Conservation (phyloP, 371 early-diverging fungal genomes). For the Mucor piriformis region DNA sequence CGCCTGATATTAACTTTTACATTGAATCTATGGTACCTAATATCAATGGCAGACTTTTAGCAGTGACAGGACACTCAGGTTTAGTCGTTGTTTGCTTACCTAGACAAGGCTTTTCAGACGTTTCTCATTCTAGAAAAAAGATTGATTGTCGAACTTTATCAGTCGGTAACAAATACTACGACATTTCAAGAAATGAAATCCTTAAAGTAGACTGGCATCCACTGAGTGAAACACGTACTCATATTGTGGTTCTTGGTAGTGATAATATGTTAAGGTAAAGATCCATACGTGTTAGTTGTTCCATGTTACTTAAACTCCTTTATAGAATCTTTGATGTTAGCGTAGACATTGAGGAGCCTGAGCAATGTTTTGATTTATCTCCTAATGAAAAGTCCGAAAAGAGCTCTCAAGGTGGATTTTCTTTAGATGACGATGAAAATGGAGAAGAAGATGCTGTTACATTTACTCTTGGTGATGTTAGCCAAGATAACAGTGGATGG, state of each 20-base stretch:
- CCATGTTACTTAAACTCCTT: background rate
- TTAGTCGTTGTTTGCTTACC: constrained; percentile 42
- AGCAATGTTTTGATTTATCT: constrained; percentile 49
- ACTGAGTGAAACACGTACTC: constrained; percentile 45
- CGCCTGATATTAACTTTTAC: constrained; percentile 40
- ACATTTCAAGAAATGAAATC: constrained; percentile 13
- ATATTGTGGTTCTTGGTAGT: constrained; percentile 39
- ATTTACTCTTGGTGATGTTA: constrained; percentile 41
- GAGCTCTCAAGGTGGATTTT: constrained; percentile 15
- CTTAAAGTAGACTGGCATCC: constrained; percentile 49
- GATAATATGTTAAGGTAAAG: constrained; percentile 41
- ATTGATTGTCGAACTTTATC: constrained; percentile 35
- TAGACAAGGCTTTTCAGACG: constrained; percentile 22
- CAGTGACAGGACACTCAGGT: constrained; percentile 30
- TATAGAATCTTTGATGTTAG: constrained; percentile 50
- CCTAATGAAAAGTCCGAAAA: constrained; percentile 18
- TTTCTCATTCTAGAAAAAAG: constrained; percentile 6
- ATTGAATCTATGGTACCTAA: constrained; percentile 36
- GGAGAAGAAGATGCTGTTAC: constrained; percentile 48
- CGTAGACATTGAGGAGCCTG: constrained; percentile 39
- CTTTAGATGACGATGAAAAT: constrained; percentile 32
- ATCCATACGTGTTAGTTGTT: background rate
- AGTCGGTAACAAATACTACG: constrained; percentile 25
- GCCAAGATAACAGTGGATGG: constrained; percentile 40
- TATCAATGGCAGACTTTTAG: constrained; percentile 36